Percentiles rank a stretch among this genome's conserved stretches.
Conservation (phyloP, 1,284 basidiomycete genomes). For the Papiliotrema terrestris region DNA sequence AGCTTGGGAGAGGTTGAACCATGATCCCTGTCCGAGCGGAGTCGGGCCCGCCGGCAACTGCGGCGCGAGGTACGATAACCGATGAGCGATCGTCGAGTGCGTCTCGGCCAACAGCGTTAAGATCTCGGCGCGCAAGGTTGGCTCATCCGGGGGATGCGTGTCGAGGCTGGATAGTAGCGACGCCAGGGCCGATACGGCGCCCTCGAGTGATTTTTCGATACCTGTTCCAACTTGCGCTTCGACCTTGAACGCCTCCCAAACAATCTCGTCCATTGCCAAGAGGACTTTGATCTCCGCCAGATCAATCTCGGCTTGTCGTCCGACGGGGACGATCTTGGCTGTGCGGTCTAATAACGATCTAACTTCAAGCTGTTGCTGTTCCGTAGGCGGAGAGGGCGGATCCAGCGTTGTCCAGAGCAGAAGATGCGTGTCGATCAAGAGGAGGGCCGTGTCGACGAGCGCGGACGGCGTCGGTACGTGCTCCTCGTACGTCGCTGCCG, state of each 20-base stretch:
- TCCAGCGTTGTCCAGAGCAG: conserved; percentile 35
- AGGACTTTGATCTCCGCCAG: conserved; percentile 41
- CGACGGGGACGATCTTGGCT: conserved; percentile 15
- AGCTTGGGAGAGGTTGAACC: conserved; percentile 34
- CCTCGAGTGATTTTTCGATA: conserved; percentile 29
- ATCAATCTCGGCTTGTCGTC: conserved; percentile 41
- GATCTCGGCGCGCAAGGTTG: conserved; percentile 32
- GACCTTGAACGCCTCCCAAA: conserved; percentile 36
- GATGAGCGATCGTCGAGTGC: conserved; percentile 26
- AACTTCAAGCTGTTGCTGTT: conserved; percentile 30
- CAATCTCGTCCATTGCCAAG: conserved; percentile 35
- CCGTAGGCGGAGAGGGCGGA: conserved; percentile 26
- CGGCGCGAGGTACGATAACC: conserved; percentile 24
- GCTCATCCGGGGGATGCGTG: conserved; percentile 19
- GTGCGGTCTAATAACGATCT: conserved; percentile 31
- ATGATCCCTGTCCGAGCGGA: conserved; percentile 32
- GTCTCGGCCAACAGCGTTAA: conserved; percentile 37
- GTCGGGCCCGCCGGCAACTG: conserved; percentile 28
- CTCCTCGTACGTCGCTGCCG: conserved; percentile 54
- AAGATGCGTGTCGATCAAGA: conserved; percentile 32
- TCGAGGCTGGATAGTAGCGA: conserved; percentile 30
- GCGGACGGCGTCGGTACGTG: conserved; percentile 41
- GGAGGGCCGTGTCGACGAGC: conserved; percentile 37
- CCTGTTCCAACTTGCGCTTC: conserved; percentile 26
- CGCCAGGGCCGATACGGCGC: conserved; percentile 28